These are phyloP conservation scores for Yamadazyma insecticola DNA, from an alignment of 805 yeast species.

Conservation along the genomic window DNA sequence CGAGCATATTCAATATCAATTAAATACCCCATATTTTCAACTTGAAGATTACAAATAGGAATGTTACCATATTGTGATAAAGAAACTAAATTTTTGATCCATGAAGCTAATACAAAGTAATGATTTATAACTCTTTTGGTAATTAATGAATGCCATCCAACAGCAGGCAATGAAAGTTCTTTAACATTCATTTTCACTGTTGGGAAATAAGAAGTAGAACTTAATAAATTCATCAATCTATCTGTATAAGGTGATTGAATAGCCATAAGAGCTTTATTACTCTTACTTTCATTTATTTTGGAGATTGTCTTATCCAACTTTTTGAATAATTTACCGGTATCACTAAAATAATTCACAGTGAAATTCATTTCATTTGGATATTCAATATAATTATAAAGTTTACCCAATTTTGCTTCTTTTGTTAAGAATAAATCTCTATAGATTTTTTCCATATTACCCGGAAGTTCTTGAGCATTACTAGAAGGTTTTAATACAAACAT, in stretches of 20 bases:
- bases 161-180: constrained; percentile 60
- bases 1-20: constrained; percentile 89
- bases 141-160: constrained; percentile 76
- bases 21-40: constrained; percentile 71
- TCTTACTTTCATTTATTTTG: constrained; percentile 54
- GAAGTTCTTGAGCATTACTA: constrained; percentile 58
- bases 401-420: constrained; percentile 42
- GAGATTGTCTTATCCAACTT: constrained; percentile 51
- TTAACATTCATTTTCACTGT: constrained; percentile 55
- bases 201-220: constrained; percentile 54
- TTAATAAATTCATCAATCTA: constrained; percentile 44
- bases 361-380: constrained; percentile 52
- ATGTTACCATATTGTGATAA: constrained; percentile 70
- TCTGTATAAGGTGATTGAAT: constrained; percentile 66
- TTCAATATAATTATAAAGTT: constrained; percentile 43
- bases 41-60: constrained; percentile 80
- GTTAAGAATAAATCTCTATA: constrained; percentile 51
- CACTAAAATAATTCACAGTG: constrained; percentile 52
- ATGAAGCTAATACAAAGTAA: constrained; percentile 65
- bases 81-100: constrained; percentile 63
- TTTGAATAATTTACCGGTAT: constrained; percentile 50
- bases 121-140: constrained; percentile 65
- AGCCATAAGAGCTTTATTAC: constrained; percentile 59
- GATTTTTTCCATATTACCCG: constrained; percentile 47
- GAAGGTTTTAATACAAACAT: constrained; percentile 68